phyloP scores from a whole-genome alignment of 2,329 filamentous ascomycete genomes.

The Blumeria hordei region DNA sequence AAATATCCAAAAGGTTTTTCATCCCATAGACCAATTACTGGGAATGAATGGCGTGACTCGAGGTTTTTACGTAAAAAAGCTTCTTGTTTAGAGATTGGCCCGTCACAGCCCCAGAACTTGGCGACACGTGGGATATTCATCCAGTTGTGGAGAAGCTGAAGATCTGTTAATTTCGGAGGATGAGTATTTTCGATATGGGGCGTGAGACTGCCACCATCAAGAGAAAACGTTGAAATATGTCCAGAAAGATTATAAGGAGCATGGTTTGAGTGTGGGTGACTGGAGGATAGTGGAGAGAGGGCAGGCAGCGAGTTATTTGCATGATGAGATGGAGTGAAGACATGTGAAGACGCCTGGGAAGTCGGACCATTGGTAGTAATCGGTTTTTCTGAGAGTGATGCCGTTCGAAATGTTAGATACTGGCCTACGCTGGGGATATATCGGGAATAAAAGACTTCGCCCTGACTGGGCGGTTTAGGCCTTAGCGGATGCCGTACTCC shows the following conservation, averaged over 20 bases:
- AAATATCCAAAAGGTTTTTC: conserved; percentile 92
- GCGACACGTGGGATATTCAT: conserved; percentile 67
- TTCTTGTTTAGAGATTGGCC: conserved; percentile 29
- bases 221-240: conserved; percentile 17
- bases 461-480: conserved; percentile 71
- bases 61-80: conserved; percentile 45
- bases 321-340: conserved; percentile 10
- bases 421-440: conserved; percentile 62
- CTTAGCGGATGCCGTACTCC: conserved; percentile 65
- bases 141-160: conserved; percentile 60
- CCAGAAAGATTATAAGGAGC: conserved; percentile 11
- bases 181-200: conserved; percentile 16
- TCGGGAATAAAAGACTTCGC: conserved; percentile 74
- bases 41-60: conserved; percentile 53
- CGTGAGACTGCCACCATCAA: conserved; percentile 17
- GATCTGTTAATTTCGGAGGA: conserved; percentile 22
- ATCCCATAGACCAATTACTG: conserved; percentile 81
- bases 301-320: conserved; percentile 13
- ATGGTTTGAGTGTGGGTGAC: conserved; percentile 3
- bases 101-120: conserved; percentile 58
- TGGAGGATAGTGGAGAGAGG: conserved; percentile 17
- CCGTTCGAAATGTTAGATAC: conserved; percentile 74
- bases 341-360: conserved; percentile 4
- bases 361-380: conserved; percentile 39
- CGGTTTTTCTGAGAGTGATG: conserved; percentile 39